Evolutionary conservation across 2,329 filamentous ascomycete genomes (phyloP), one percentile per base, ranked within the genome.

Genomic region (Fusarium acutatum): DNA sequence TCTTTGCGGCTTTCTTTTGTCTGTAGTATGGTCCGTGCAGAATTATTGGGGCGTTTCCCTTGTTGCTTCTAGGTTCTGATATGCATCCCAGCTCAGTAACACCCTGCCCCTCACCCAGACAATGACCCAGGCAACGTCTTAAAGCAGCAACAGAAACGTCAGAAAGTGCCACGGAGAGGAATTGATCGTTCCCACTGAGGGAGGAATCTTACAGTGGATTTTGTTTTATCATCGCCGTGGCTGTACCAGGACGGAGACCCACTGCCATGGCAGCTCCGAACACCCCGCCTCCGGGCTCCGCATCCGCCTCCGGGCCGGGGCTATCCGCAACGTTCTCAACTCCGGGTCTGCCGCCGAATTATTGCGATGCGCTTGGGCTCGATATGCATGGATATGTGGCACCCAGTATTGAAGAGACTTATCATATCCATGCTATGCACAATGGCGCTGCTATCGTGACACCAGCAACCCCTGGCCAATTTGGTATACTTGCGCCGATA

Each of bases 401-500:
- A 8, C 65, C 69, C 12, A 47, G 40, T 15, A 56, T 78, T 14
- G 75, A 71, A 49, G 68, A 71, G 24, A 49, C 68, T 7, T 79
- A 78, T 56, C 73, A 69, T 12, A 52, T 69, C 26, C 50, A 66
- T 20, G 22, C 49, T 22, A 40, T 49, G 15, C 63, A 74, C 14
- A 65, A 20, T 22, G 58, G 49, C 24, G 15, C 41, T 60, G 53
- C 49, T 41, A 47, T 62, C n/a, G 22, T 30, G 37, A 40, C 60
- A 18, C 38, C 47, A 20, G 20, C 47, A 37, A 67, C 63, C 18
- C 40, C 64, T 38, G 83, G 83, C 11, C 86, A 86, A 69, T 88
- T 87, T 73, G 84, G 85, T 47, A 83, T 87, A 62, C 77, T 88
- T 67, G 82, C 84, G 12, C 80, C 82, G 63, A 77, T 80, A 26